phyloP scores from a whole-genome alignment of 192 early-diverging fungal genomes.

The Kickxella alabastrina region DNA sequence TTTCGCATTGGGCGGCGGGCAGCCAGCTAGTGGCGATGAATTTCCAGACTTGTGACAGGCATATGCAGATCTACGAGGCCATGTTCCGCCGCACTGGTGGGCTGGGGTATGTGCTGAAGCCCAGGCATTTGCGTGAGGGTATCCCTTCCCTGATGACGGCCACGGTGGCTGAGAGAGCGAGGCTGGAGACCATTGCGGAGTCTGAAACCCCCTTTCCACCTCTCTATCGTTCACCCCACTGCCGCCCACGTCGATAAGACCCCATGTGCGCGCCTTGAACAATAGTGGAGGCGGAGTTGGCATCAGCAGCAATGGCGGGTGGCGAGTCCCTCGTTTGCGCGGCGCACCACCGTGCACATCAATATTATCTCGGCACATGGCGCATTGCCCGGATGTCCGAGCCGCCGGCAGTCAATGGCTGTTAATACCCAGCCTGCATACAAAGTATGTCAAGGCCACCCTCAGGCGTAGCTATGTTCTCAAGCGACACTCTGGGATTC shows the following conservation, averaged over 20 bases:
- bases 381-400: background rate
- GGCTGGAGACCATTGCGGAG: too few species aligned
- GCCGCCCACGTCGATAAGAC: too few species aligned
- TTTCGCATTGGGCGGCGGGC: conserved; percentile 75
- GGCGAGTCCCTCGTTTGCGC: background rate
- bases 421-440: conserved; percentile 3
- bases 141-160: background rate
- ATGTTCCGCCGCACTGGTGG: conserved; percentile 70
- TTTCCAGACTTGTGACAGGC: conserved; percentile 76
- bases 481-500: background rate
- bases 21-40: conserved; percentile 88
- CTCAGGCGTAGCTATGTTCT: conserved; percentile 47
- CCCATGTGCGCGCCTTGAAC: too few species aligned
- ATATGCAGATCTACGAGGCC: conserved; percentile 82
- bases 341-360: conserved; percentile 42
- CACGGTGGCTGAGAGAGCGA: too few species aligned
- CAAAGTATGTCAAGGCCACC: conserved; percentile 36
- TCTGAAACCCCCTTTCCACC: too few species aligned
- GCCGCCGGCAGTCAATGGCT: conserved; percentile 1
- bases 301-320: too few species aligned
- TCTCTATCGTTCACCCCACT: too few species aligned
- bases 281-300: background rate
- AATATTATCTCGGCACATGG: conserved; percentile 36
- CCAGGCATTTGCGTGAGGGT: conserved; percentile 38
- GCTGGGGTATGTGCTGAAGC: conserved; percentile 83